Evolutionary conservation across 164 flowering plant species (phyloP).

Genomic region (Tetracentron sinense): DNA sequence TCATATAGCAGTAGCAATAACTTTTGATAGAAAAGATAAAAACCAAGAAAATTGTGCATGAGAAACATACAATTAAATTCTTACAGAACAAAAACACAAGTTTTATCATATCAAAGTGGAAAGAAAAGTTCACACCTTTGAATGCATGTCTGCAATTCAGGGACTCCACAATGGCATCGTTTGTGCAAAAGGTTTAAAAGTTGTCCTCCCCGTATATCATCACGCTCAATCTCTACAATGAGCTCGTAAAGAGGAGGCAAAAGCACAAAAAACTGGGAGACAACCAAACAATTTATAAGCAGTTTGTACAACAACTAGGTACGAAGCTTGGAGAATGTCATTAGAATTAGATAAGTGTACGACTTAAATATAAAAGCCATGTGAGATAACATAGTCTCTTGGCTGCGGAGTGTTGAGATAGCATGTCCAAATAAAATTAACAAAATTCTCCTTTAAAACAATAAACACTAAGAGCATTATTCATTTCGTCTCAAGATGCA

Average conservation of each 20-base stretch:
- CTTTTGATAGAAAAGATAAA: too few species aligned
- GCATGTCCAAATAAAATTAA: not conserved
- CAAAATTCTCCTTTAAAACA: not conserved
- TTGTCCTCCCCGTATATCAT: slow-evolving; percentile 80
- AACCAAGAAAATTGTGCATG: too few species aligned
- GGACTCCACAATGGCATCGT: slow-evolving; percentile 96
- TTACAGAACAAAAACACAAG: too few species aligned
- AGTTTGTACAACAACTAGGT: not conserved
- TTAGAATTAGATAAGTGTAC: not conserved
- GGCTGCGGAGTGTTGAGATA: not conserved
- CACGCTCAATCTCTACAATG: slow-evolving; percentile 86
- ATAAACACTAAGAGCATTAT: not conserved
- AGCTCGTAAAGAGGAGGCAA: slow-evolving; percentile 90
- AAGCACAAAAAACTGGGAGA: slow-evolving; percentile 75
- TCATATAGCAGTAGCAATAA: too few species aligned
- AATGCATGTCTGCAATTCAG: slow-evolving; percentile 88
- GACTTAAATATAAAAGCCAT: not conserved
- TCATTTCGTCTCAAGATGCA: not conserved
- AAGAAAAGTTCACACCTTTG: slow-evolving; percentile 53
- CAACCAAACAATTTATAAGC: slow-evolving; percentile 2
- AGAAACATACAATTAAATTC: not conserved
- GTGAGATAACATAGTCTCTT: not conserved
- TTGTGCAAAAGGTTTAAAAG: slow-evolving; percentile 88
- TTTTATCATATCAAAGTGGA: not conserved
- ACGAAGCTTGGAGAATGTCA: not conserved